Conservation (phyloP, 176 grass and related monocot genomes). For the Echinochloa phyllopogon region DNA sequence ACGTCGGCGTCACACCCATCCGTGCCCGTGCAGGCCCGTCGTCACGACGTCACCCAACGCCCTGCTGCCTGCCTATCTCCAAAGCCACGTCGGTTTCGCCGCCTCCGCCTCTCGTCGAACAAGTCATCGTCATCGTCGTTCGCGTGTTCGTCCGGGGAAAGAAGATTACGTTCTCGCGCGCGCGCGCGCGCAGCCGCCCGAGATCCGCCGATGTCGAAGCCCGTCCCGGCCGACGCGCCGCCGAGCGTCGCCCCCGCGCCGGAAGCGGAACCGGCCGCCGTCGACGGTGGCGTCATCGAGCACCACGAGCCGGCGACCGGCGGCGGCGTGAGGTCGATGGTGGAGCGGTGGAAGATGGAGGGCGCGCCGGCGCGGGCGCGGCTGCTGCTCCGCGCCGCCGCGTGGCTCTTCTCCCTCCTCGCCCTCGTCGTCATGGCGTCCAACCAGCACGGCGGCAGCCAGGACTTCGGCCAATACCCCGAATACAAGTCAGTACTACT, state of each 20-base stretch:
- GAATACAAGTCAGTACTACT: slow-evolving; percentile 55
- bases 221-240: background rate
- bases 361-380: slow-evolving; percentile 29
- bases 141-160: background rate
- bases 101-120: background rate
- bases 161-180: background rate
- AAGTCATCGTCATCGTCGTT: slow-evolving; percentile 2
- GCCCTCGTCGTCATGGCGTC: slow-evolving; percentile 77
- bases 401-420: slow-evolving; percentile 66
- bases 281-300: background rate
- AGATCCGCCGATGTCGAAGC: slow-evolving; percentile 27
- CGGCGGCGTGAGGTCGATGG: slow-evolving; percentile 40
- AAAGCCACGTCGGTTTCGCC: slow-evolving; percentile 1
- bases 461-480: slow-evolving; percentile 59
- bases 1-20: background rate
- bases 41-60: background rate
- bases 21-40: background rate
- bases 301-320: background rate
- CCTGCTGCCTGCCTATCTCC: background rate
- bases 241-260: background rate
- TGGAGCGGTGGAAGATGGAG: slow-evolving; percentile 63
- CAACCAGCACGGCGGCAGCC: slow-evolving; percentile 61
- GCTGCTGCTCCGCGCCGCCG: slow-evolving; percentile 51
- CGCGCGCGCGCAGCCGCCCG: background rate
- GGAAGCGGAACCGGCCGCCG: background rate